Conservation (phyloP, 352 stramenopile genomes). For the Halophytophthora polymorphica region DNA sequence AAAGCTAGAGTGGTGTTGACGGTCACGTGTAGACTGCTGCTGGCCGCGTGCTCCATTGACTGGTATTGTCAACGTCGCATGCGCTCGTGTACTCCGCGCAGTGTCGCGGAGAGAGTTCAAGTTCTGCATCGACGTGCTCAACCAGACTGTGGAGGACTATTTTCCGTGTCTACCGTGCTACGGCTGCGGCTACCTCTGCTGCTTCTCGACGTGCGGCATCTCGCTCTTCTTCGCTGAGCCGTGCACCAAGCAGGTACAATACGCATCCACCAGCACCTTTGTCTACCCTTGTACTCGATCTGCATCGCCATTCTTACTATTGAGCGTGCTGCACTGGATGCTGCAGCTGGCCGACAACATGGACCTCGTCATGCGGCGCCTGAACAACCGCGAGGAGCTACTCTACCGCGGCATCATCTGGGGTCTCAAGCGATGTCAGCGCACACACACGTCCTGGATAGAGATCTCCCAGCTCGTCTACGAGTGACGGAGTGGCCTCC, state of each 20-base stretch:
- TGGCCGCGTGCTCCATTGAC: not conserved
- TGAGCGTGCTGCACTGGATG: not conserved
- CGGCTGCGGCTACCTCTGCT: conserved; percentile 64
- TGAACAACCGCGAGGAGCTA: conserved; percentile 72
- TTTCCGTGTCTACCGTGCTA: conserved; percentile 75
- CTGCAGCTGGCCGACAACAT: conserved; percentile 59
- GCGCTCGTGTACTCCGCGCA: conserved; percentile 20
- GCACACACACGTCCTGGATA: conserved; percentile 60
- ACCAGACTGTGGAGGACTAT: conserved; percentile 71
- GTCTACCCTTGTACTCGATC: no score
- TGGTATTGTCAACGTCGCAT: not conserved
- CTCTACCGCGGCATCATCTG: conserved; percentile 67
- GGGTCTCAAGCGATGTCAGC: conserved; percentile 44
- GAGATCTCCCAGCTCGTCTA: conserved; percentile 71
- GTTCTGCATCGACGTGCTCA: conserved; percentile 73
- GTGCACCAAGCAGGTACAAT: conserved; percentile 59
- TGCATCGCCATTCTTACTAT: no score
- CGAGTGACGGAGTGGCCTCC: conserved; percentile 26
- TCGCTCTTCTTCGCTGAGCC: conserved; percentile 61
- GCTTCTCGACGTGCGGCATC: conserved; percentile 52
- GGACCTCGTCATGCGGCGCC: conserved; percentile 50
- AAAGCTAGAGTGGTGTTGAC: not conserved
- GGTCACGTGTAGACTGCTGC: not conserved
- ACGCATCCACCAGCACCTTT: no score
- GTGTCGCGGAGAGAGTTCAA: conserved; percentile 74